phyloP scores from a whole-genome alignment of 2,329 filamentous ascomycete species.

The Botrytis fragariae region DNA sequence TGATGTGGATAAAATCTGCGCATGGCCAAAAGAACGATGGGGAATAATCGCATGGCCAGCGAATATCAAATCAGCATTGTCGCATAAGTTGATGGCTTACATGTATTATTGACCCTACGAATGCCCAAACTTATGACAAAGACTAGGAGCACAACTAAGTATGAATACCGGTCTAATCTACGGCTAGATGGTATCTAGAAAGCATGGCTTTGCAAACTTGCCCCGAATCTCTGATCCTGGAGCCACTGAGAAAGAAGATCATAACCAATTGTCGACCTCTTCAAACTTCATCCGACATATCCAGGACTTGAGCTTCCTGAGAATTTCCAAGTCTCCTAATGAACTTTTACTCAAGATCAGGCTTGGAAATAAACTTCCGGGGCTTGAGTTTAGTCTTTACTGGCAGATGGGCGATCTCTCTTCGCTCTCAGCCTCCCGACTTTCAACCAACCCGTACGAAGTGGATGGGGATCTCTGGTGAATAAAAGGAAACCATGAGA shows the following conservation, averaged over 20 bases:
- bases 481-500: neutral
- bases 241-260: neutral
- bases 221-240: neutral
- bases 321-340: accelerated
- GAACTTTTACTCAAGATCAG: neutral
- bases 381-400: neutral
- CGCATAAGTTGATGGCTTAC: neutral
- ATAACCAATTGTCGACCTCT: neutral
- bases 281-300: neutral
- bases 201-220: neutral
- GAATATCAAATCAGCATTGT: neutral
- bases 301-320: neutral
- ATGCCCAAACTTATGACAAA: too few relatives aligned
- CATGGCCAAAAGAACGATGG: too few relatives aligned
- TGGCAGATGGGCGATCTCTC: neutral
- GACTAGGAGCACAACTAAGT: accelerated
- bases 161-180: neutral
- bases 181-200: neutral
- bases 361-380: accelerated
- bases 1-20: too few relatives aligned
- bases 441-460: neutral
- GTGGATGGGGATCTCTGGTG: neutral
- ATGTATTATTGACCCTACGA: neutral
- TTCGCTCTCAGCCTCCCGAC: neutral
- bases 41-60: neutral